Evolutionary conservation across 768 basidiomycete species (phyloP).

Genomic region (Hericium alpestre): DNA sequence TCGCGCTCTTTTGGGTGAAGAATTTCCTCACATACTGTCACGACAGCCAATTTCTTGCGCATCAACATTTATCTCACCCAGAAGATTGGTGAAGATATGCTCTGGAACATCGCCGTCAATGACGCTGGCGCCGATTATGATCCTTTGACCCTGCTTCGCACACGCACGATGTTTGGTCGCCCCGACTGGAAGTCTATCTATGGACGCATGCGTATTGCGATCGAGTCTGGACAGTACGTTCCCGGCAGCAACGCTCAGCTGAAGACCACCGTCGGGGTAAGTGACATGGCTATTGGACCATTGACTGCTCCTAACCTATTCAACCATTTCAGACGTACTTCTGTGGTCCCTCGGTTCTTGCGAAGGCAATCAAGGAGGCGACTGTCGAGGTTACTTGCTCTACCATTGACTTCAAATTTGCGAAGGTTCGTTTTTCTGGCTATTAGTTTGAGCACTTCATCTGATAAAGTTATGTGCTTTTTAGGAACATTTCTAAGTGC

Average conservation of each 20-base stretch:
- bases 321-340: constrained; percentile 58
- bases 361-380: constrained; percentile 68
- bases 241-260: constrained; percentile 69
- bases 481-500: constrained; percentile 50
- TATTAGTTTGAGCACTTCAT: constrained; percentile 1
- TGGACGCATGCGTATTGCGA: constrained; percentile 58
- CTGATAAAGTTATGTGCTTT: constrained; percentile 4
- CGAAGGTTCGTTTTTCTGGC: constrained; percentile 47
- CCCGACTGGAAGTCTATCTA: constrained; percentile 86
- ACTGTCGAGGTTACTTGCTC: constrained; percentile 43
- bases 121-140: constrained; percentile 80
- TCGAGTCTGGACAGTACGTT: constrained; percentile 75
- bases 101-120: constrained; percentile 88
- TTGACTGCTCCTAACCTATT: not conserved
- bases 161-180: constrained; percentile 85
- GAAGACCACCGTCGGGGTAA: constrained; percentile 75
- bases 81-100: constrained; percentile 76
- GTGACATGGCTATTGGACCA: constrained; percentile 4
- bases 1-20: not conserved
- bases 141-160: constrained; percentile 78
- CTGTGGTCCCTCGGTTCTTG: constrained; percentile 72
- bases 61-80: constrained; percentile 89
- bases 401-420: constrained; percentile 66
- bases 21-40: not conserved
- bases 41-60: constrained; percentile 76